Evolutionary conservation across 2,329 filamentous ascomycete genomes (phyloP), one percentile per base, ranked within the genome.

Genomic region (Arthrobotrys sphaeroides): DNA sequence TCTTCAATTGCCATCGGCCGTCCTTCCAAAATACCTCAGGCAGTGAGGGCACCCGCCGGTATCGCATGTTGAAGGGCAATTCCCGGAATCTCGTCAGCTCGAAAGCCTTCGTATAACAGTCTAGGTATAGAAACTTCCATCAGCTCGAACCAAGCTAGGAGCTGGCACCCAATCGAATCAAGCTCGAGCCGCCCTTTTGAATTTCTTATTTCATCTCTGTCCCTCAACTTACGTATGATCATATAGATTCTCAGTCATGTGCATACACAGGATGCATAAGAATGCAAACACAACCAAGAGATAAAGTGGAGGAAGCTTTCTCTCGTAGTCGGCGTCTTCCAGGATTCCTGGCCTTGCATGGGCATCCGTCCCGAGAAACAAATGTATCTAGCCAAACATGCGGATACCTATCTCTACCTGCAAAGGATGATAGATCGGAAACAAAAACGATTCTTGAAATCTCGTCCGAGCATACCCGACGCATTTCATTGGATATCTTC

Each of bases 281-380:
- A 33, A 61, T 61, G 57, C 42, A 51, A n/a, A 53, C 12, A 42
- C 26, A 24, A 47, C 28, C 7, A 49, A 12, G 7, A 61, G 57
- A 55, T 64, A 24, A 47, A 31, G 43, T 28, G 31, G 28, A 6
- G 28, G 28, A 51, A 5, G 12, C 20, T 10, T n/a, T 47, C 53
- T 36, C 26, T 42, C 49, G 40, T 66, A 53, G 55, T 66, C 51
- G 69, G 61, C 53, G 60, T 73, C 42, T 49, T 73, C 61, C 28
- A 73, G 69, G 69, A 73, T 73, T 59, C 31, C 60, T 51, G 24
- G 31, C 42, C 40, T 55, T 49, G 45, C 55, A 70, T 61, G 43
- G 42, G 28, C 16, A 33, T 36, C 16, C 38, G 26, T 53, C 18
- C 24, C 51, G 51, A 55, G 51, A 38, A 55, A 55, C 38, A 31